Conservation (phyloP, 129 eudicot species). For the Arctium minus region DNA sequence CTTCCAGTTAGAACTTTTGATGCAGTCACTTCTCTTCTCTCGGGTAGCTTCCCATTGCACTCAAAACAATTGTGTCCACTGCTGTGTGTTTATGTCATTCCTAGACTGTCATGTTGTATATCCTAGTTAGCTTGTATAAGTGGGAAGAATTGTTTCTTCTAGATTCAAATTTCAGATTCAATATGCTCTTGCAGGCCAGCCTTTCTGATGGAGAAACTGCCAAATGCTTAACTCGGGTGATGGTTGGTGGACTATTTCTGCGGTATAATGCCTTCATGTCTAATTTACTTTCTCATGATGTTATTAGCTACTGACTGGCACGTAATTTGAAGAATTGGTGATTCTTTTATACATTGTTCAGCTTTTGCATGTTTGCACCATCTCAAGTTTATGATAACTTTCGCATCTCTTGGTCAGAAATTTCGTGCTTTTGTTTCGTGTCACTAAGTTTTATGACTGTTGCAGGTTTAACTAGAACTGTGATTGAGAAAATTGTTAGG, state of each 20-base stretch:
- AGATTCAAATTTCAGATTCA: conserved; percentile 4
- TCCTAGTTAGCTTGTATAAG: conserved; percentile 2
- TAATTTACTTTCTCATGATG: conserved; percentile 4
- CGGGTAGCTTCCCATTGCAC: conserved; percentile 51
- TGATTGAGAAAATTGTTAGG: background rate
- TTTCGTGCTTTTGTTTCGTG: background rate
- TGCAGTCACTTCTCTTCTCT: conserved; percentile 91
- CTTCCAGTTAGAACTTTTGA: conserved; percentile 87
- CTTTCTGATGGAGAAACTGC: conserved; percentile 82
- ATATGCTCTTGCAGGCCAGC: conserved; percentile 62
- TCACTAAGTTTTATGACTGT: background rate
- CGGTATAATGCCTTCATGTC: conserved; percentile 43
- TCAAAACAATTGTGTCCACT: background rate
- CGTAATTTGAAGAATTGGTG: background rate
- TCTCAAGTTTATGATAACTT: background rate
- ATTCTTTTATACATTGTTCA: conserved; percentile 8
- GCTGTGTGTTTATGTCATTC: background rate
- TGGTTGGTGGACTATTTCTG: conserved; percentile 76
- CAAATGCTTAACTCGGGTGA: conserved; percentile 69
- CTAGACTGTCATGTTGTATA: conserved; percentile 1
- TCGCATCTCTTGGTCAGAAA: background rate
- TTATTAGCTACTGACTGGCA: background rate
- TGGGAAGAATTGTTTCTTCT: background rate
- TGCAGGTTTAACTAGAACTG: background rate
- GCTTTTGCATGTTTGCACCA: conserved; percentile 6